Percentiles rank a stretch among this genome's conserved stretches.
These are phyloP conservation scores for Fusarium pseudocircinatum DNA, from an alignment of 2,329 filamentous ascomycete species.

Conservation along the genomic window DNA sequence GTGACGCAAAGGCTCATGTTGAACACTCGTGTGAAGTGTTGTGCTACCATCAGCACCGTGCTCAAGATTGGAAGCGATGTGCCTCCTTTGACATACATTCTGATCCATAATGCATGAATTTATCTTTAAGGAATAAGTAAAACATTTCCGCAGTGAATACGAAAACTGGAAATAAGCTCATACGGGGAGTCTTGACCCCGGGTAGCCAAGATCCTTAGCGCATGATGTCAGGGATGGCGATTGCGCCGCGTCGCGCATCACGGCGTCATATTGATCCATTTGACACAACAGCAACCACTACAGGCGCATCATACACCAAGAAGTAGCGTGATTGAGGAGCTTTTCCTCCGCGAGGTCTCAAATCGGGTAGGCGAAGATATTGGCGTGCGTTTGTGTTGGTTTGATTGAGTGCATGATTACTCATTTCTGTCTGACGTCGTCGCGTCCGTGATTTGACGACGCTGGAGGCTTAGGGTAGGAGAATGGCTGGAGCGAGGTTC, in stretches of 20 bases:
- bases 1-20: not conserved
- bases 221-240: slow-evolving; percentile 10
- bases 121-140: fast-evolving
- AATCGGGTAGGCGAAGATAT: fast-evolving
- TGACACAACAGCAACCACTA: not conserved
- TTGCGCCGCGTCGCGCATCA: not conserved
- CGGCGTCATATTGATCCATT: not conserved
- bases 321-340: not conserved
- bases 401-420: not conserved
- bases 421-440: not conserved
- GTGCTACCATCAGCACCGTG: not conserved
- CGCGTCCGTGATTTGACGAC: no score
- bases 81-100: not conserved
- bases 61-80: not conserved
- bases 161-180: not conserved
- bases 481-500: fast-evolving
- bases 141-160: not conserved
- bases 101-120: not conserved
- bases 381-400: not conserved
- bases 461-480: not conserved
- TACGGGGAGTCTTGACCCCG: not conserved
- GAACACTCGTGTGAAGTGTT: not conserved
- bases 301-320: fast-evolving
- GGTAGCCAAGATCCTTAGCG: not conserved
- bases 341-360: not conserved